Evolutionary conservation across 192 early-diverging fungal genomes (phyloP), one percentile per base, ranked within the genome.

Genomic region (Dispira parvispora): DNA sequence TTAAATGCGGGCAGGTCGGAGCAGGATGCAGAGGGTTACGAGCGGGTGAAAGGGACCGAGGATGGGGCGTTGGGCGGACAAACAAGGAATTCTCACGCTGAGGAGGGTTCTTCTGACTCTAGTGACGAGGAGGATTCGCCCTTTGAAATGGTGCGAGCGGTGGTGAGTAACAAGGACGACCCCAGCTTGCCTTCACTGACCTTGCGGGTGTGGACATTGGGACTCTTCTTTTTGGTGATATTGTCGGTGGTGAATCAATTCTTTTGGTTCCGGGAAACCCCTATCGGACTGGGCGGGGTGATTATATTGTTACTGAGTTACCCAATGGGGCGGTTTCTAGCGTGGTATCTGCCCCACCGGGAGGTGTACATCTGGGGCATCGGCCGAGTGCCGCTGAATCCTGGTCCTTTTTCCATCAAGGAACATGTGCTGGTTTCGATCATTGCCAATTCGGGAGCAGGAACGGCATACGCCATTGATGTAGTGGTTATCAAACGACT

Each of bases 321-420:
- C 49, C 87, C 92, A 9, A 62, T 83, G 8, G 92, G 92, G 0
- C 71, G 75, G 8, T 53, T 88, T 23, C 62, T 88, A 67, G 86
- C 84, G 11, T 66, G 70, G 25, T 62, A 82, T 13, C 63, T 90
- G 50, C 86, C 87, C 13, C 72, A 71, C 16, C 65, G 67, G 25
- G 28, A 21, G 25, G 53, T 55, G 16, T 13, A 25, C 11, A 14
- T 18, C 12, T 13, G 53, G 16, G 75, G 70, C 20, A 68, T 83
- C 63, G 50, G 54, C 18, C 53, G 78, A 0, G 79, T 82, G 63
- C 74, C 79, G 16, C 75, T 90, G 43, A 94, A 94, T 63, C 85
- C 87, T 0, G 91, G 91, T 0, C 90, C 86, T 14, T 94, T 92
- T 74, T 82, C 77, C 64, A 82, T 90, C 65, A 96, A 96, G 69